These are phyloP conservation scores for Lentinula raphanica DNA, from an alignment of 768 basidiomycete genomes.

Conservation along the genomic window DNA sequence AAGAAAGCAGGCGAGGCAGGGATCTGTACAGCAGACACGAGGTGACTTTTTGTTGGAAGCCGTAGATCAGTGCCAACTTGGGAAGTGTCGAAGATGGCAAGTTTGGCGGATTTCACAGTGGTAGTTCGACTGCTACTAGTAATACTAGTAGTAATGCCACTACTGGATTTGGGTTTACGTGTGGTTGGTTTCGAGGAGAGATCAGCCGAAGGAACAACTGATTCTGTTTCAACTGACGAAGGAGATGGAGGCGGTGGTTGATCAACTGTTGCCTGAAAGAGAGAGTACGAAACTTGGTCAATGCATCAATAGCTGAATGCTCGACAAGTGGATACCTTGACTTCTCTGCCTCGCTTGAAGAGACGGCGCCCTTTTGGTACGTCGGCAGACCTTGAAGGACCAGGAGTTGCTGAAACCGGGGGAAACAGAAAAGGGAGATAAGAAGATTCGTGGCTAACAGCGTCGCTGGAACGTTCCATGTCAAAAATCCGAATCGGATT, in stretches of 20 bases:
- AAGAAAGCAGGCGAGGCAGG: slow-evolving; percentile 31
- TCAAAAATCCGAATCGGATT: background rate
- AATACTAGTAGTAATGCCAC: slow-evolving; percentile 6
- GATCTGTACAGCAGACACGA: slow-evolving; percentile 4
- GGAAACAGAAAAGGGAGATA: slow-evolving; percentile 64
- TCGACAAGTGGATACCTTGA: slow-evolving; percentile 8
- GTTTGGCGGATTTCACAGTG: slow-evolving; percentile 30
- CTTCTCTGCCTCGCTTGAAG: slow-evolving; percentile 49
- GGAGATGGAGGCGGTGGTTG: background rate
- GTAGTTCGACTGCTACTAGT: background rate
- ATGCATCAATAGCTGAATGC: background rate
- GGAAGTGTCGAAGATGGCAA: slow-evolving; percentile 40
- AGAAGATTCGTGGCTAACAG: slow-evolving; percentile 51
- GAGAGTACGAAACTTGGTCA: background rate
- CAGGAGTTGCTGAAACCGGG: slow-evolving; percentile 21
- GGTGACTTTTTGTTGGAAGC: slow-evolving; percentile 12
- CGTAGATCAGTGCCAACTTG: slow-evolving; percentile 49
- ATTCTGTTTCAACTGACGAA: background rate
- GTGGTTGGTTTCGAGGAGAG: background rate
- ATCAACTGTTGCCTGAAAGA: background rate
- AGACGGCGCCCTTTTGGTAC: slow-evolving; percentile 45
- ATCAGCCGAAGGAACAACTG: background rate
- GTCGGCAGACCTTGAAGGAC: slow-evolving; percentile 13
- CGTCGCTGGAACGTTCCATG: slow-evolving; percentile 10
- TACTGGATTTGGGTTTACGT: background rate